A percentile compares a stretch with the other conserved stretches of the same genome.
Conservation (phyloP, 495 filamentous ascomycete species). For the Penicillium antarcticum region DNA sequence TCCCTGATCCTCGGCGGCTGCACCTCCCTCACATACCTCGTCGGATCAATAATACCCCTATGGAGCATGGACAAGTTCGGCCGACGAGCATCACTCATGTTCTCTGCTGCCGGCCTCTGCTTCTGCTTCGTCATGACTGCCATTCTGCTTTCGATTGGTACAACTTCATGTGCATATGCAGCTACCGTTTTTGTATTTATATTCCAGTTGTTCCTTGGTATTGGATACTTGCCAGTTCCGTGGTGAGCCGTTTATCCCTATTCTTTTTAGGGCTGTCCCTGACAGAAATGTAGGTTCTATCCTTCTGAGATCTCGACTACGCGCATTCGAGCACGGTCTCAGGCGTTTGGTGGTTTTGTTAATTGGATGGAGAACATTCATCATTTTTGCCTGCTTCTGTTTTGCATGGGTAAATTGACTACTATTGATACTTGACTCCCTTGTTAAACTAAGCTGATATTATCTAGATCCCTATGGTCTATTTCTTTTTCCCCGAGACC, state of each 20-base stretch:
- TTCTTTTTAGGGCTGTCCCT: too few relatives aligned
- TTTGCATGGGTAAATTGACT: too few relatives aligned
- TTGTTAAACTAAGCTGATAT: too few relatives aligned
- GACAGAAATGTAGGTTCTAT: too few relatives aligned
- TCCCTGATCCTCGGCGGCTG: conserved; percentile 51
- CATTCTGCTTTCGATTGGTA: conserved; percentile 27
- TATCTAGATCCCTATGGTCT: conserved; percentile 63
- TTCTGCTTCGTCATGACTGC: conserved; percentile 39
- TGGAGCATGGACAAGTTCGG: conserved; percentile 52
- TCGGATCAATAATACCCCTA: conserved; percentile 33
- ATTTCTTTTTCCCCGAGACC: conserved; percentile 66
- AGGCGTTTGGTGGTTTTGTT: too few relatives aligned
- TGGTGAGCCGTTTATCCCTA: conserved; percentile 51
- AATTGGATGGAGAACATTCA: too few relatives aligned
- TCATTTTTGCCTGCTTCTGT: too few relatives aligned
- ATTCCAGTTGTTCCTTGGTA: conserved; percentile 46
- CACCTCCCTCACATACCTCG: conserved; percentile 38
- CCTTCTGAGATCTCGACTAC: conserved; percentile 60
- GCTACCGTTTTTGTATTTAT: conserved; percentile 47
- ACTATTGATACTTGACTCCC: neutral
- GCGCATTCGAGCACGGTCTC: too few relatives aligned
- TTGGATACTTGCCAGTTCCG: conserved; percentile 41
- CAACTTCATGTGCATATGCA: conserved; percentile 25
- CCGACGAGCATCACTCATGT: conserved; percentile 46
- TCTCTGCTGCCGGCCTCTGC: conserved; percentile 42